These are phyloP conservation scores for Powellomyces hirtus DNA, from an alignment of 192 early-diverging fungal genomes.

Conservation along the genomic window DNA sequence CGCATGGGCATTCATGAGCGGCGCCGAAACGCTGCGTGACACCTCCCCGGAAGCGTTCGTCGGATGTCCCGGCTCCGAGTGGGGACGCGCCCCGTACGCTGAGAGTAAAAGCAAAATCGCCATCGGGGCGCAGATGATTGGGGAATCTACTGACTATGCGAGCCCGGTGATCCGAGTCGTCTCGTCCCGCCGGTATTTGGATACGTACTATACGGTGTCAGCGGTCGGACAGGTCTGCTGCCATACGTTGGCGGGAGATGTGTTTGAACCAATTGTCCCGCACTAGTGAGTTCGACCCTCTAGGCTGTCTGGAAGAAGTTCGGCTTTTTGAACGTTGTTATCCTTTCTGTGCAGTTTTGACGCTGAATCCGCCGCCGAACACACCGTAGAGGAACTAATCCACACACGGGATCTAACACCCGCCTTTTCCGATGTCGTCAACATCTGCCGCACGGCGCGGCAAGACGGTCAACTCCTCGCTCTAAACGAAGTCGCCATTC, in stretches of 20 bases:
- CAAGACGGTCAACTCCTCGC: slow-evolving; percentile 29
- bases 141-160: slow-evolving; percentile 17
- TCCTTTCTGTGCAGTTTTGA: not conserved
- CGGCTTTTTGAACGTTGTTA: not conserved
- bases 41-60: slow-evolving; percentile 33
- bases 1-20: slow-evolving; percentile 47
- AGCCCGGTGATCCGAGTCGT: slow-evolving; percentile 33
- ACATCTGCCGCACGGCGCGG: slow-evolving; percentile 29
- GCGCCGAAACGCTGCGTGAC: slow-evolving; percentile 18
- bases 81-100: slow-evolving; percentile 16
- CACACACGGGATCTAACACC: slow-evolving; percentile 37
- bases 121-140: slow-evolving; percentile 41
- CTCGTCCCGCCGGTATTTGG: slow-evolving; percentile 26
- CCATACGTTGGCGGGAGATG: slow-evolving; percentile 34
- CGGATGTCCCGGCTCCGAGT: slow-evolving; percentile 47
- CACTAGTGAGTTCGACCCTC: slow-evolving; percentile 31
- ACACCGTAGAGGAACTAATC: slow-evolving; percentile 39
- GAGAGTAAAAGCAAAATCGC: slow-evolving; percentile 1
- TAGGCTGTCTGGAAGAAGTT: not conserved
- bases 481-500: slow-evolving; percentile 38
- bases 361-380: slow-evolving; percentile 12
- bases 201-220: slow-evolving; percentile 46
- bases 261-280: slow-evolving; percentile 30
- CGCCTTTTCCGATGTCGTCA: slow-evolving; percentile 32
- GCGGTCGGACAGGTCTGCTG: slow-evolving; percentile 34